A percentile compares a stretch with the other conserved stretches of the same genome.
Conservation (phyloP, 2,329 filamentous ascomycete genomes). For the Cladosporium cucumerinum region DNA sequence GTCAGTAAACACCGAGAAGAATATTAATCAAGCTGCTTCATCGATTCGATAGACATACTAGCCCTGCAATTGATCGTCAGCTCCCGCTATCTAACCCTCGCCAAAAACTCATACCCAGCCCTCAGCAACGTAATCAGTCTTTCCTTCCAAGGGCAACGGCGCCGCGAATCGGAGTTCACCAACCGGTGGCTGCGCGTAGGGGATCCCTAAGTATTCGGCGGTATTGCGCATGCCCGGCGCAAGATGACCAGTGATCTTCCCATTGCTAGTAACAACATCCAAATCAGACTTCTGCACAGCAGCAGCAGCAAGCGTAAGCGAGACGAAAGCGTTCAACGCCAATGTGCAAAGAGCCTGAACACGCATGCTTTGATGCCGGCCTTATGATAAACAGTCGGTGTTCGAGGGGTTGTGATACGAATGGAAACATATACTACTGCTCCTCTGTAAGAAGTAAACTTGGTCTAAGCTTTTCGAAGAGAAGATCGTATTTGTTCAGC, state of each 20-base stretch:
- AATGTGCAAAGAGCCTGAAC: not conserved
- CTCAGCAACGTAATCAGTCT: not conserved
- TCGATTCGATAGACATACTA: not conserved
- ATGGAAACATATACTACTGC: not conserved
- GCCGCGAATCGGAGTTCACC: slow-evolving; percentile 11
- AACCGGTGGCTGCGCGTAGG: slow-evolving; percentile 17
- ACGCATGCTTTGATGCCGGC: not conserved
- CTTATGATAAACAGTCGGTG: not conserved
- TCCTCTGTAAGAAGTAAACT: too few relatives aligned
- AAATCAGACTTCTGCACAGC: not conserved
- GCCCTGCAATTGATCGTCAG: not conserved
- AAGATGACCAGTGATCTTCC: slow-evolving; percentile 5
- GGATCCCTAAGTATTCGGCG: slow-evolving; percentile 16
- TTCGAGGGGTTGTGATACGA: not conserved
- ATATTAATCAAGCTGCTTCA: not conserved
- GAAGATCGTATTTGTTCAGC: not conserved
- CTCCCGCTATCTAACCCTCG: not conserved
- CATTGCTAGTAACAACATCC: slow-evolving; percentile 11
- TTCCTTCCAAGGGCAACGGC: not conserved
- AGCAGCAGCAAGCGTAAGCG: not conserved
- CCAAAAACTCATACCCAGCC: slow-evolving; percentile 1
- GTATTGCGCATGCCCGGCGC: slow-evolving; percentile 1
- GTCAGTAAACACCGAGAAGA: not conserved
- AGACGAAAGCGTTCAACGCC: not conserved
- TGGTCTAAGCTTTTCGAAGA: not conserved